Evolutionary conservation across 2,329 filamentous ascomycete species (phyloP), one percentile per base, ranked within the genome.

Genomic region (Beauveria sp.): DNA sequence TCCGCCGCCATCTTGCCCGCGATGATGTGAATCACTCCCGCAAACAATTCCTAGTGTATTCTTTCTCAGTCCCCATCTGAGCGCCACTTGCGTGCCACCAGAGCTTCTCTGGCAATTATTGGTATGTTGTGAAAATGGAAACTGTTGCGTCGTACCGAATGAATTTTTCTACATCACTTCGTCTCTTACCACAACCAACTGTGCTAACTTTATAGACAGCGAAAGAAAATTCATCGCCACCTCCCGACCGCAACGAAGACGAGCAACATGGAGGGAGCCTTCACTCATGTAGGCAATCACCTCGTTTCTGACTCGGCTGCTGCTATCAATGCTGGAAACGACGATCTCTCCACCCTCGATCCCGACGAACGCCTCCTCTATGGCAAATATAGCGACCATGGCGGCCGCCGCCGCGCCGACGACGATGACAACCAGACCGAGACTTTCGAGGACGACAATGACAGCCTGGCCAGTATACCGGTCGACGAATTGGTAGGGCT

Each of bases 371-470:
- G 84, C 76, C 82, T 93, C 65, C 83, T 96, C 52, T 91, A 91
- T 69, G 83, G 86, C 67, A 81, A 88, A 79, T 80, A 83, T 80
- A 77, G 84, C 74, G 78, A 86, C 62, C 79, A 80, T 63, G 79
- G 79, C 63, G 80, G 82, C 58, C 79, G 89, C 67, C 86, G 91
- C 67, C 84, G 88, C 71, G 86, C 89, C 70, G 92, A 92, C 70
- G 90, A 96, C 71, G 92, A 96, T 66, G 92, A 96, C 70, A 93
- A 96, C 67, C 89, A 90, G 69, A 91, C 89, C 46, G 91, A 96
- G 68, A 84, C 82, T 53, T 88, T 89, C 68, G 90, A 92, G 66
- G 90, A 94, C 50, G 90, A 96, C 63, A 82, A 81, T 63, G 85
- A 87, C 72, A 88, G 84, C 68, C 70, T 96, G 71, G 88, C 89